These are phyloP conservation scores for Suillus subluteus DNA, from an alignment of 768 basidiomycete genomes.

Conservation along the genomic window DNA sequence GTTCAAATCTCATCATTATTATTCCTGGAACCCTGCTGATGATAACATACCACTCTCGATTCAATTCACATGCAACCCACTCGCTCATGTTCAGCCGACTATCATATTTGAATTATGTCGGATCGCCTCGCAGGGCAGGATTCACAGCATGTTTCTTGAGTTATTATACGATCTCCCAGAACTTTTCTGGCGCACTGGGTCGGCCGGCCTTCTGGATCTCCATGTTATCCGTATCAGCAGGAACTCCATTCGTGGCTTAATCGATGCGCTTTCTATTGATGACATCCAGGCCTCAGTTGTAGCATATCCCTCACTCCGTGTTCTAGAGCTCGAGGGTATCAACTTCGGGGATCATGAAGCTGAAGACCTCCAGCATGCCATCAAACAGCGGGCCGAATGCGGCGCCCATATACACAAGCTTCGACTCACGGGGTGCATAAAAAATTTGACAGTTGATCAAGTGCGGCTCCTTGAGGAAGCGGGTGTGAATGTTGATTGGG, in stretches of 20 bases:
- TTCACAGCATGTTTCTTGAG: background rate
- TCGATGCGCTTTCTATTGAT: background rate
- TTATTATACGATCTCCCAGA: background rate
- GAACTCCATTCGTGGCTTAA: background rate
- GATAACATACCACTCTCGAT: slow-evolving; percentile 1
- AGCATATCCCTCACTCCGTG: background rate
- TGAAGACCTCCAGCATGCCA: background rate
- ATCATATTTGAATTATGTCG: slow-evolving; percentile 3
- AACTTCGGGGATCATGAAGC: background rate
- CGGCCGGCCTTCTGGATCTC: background rate
- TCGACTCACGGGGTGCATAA: background rate
- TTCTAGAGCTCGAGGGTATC: background rate
- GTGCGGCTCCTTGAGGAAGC: background rate
- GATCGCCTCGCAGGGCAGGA: background rate
- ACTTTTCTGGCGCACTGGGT: background rate
- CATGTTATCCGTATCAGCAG: background rate
- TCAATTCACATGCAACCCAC: background rate
- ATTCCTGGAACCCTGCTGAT: background rate
- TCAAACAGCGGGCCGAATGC: no score
- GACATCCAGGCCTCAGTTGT: background rate
- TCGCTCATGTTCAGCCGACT: background rate
- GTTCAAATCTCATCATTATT: background rate
- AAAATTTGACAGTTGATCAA: background rate
- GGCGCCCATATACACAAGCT: background rate
- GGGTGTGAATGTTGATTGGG: background rate